Base-by-base conservation (phyloP, 2,329 filamentous ascomycete species). In the Amylocarpus encephaloides region DNA sequence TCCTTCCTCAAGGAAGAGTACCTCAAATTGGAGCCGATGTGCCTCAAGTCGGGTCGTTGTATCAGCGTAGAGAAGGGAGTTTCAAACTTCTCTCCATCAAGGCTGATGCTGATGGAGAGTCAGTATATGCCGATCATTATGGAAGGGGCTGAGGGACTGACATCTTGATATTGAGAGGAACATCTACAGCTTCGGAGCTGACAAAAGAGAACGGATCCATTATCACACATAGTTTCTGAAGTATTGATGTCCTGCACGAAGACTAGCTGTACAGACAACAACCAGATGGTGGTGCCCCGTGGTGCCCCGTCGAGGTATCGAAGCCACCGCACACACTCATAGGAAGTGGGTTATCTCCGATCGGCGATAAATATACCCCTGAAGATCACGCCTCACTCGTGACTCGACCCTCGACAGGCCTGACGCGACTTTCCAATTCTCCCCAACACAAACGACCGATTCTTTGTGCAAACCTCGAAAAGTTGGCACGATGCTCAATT, bases 191-290 rank as follows among this genome's bases (percentile, higher is more conserved):
- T 58, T 89, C 86, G 52, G 93, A 95, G 64, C 84, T 88, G 59
- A 89, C 91, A 73, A 97, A 97, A 29, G 91, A 95, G 70, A 95
- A 96, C 46, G 91, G 86, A 71, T 98, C 93, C 89, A 96, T 96
- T 36, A 18, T 46, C 18, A 13, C 38, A 44, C 50, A 52, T 52
- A 42, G 29, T 44, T 45, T 45, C 49, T 6, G 18, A 30, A n/a
- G n/a, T 26, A 15, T 16, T 34, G 26, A 34, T 15, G n/a, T 6
- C 15, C 12, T 40, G 13, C n/a, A 19, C 5, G 13, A 16, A 40
- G 38, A 40, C n/a, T 11, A 40, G 38, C 13, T 3, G 34, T 16
- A 26, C 22, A 26, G 22, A 26, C n/a, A 26, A 26, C 22, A 26
- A 26, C 22, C 7, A 26, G 22, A 26, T 26, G 22, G 22, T 26